These are phyloP conservation scores for Pterocarpus santalinus DNA, from an alignment of 306 rosid species.

Conservation along the genomic window DNA sequence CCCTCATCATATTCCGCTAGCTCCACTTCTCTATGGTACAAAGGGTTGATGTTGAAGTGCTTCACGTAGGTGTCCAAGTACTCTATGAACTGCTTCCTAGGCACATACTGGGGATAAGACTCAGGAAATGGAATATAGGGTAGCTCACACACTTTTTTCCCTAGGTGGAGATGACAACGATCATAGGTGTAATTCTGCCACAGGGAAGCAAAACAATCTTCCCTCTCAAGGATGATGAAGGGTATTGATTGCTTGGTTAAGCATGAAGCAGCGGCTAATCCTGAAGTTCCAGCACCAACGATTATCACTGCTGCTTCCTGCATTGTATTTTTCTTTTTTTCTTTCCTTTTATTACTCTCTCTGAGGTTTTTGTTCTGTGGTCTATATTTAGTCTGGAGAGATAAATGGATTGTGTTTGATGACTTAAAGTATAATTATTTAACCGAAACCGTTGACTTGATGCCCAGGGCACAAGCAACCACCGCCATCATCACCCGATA, in stretches of 20 bases:
- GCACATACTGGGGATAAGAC: constrained; percentile 59
- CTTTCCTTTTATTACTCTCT: neutral
- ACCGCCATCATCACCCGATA: too few relatives aligned
- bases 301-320: constrained; percentile 52
- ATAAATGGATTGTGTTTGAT: too few relatives aligned
- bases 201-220: constrained; percentile 66
- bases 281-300: constrained; percentile 74
- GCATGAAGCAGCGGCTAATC: constrained; percentile 62
- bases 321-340: constrained; percentile 3
- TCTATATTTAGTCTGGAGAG: neutral
- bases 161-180: constrained; percentile 67
- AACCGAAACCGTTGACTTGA: too few relatives aligned
- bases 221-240: constrained; percentile 63
- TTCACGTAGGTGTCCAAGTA: constrained; percentile 58
- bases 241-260: constrained; percentile 57
- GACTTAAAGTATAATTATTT: too few relatives aligned
- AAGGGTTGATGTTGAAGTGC: constrained; percentile 60
- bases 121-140: constrained; percentile 62
- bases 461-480: too few relatives aligned
- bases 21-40: constrained; percentile 54
- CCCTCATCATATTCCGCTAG: constrained; percentile 45
- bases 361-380: neutral
- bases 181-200: constrained; percentile 77
- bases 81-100: constrained; percentile 55
- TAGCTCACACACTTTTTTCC: constrained; percentile 58